A percentile compares a stretch with the other conserved stretches of the same genome.
Conservation (phyloP, 768 basidiomycete genomes). For the Lactarius quietus region DNA sequence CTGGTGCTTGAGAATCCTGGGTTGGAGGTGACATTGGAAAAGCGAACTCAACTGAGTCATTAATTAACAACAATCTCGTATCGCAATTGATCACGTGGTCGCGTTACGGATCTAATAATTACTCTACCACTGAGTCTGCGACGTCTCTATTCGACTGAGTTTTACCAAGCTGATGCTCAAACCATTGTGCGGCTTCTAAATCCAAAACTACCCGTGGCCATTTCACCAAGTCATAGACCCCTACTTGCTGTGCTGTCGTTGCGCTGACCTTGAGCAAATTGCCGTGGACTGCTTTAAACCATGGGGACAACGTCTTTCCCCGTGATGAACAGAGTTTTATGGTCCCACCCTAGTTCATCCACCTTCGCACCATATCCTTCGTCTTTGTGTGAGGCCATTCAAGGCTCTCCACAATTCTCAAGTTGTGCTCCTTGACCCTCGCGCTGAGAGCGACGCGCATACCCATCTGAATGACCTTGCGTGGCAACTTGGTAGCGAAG, state of each 20-base stretch:
- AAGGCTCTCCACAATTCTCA: slow-evolving; percentile 72
- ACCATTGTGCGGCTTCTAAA: slow-evolving; percentile 71
- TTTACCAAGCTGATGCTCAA: slow-evolving; percentile 63
- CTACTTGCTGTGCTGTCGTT: slow-evolving; percentile 59
- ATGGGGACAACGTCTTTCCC: slow-evolving; percentile 52
- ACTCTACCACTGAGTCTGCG: not conserved
- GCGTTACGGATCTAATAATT: slow-evolving; percentile 9
- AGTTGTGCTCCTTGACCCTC: slow-evolving; percentile 67
- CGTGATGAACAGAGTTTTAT: slow-evolving; percentile 72
- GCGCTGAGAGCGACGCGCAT: slow-evolving; percentile 86
- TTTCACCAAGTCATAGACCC: slow-evolving; percentile 79
- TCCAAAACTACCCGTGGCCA: slow-evolving; percentile 84
- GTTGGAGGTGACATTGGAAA: slow-evolving; percentile 55
- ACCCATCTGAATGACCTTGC: slow-evolving; percentile 91
- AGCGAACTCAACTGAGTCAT: not conserved
- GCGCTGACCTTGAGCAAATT: slow-evolving; percentile 73
- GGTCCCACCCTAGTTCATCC: slow-evolving; percentile 55
- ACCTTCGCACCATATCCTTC: slow-evolving; percentile 55
- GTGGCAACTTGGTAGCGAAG: slow-evolving; percentile 87
- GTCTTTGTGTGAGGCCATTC: slow-evolving; percentile 76
- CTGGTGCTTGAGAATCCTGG: slow-evolving; percentile 49
- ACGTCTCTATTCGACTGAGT: slow-evolving; percentile 3
- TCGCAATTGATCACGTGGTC: slow-evolving; percentile 24
- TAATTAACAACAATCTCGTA: not conserved
- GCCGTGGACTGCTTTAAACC: slow-evolving; percentile 58